Evolutionary conservation across 2,329 filamentous ascomycete species (phyloP).

Genomic region (Microdochium nivale): DNA sequence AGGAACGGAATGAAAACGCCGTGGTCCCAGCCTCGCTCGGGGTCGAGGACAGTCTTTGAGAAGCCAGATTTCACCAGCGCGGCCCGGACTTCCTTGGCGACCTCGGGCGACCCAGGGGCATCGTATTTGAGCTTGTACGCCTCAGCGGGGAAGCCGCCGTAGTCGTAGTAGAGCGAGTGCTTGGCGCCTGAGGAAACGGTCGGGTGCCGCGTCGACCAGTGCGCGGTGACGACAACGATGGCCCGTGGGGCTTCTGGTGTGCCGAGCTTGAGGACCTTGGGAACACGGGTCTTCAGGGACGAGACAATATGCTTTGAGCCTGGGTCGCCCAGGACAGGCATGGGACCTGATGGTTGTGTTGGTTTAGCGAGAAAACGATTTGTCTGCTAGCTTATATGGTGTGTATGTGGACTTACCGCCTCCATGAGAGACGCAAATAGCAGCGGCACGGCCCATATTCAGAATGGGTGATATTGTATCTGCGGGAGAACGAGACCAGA

Average conservation of each 20-base stretch:
- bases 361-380: neutral
- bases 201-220: constrained; percentile 47
- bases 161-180: constrained; percentile 51
- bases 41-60: constrained; percentile 38
- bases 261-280: constrained; percentile 44
- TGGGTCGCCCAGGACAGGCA: constrained; percentile 50
- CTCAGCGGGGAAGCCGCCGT: constrained; percentile 51
- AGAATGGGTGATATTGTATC: neutral
- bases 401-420: constrained; percentile 24
- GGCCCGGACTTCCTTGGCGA: constrained; percentile 42
- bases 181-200: constrained; percentile 49
- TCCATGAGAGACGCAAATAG: constrained; percentile 38
- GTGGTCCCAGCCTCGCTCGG: constrained; percentile 27
- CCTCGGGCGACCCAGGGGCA: constrained; percentile 43
- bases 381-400: too few relatives aligned
- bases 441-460: neutral
- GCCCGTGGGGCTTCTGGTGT: constrained; percentile 46
- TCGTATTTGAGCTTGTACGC: constrained; percentile 52
- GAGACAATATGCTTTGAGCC: constrained; percentile 38
- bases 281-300: constrained; percentile 44
- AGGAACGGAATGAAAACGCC: constrained; percentile 6
- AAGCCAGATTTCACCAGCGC: constrained; percentile 32
- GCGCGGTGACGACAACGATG: constrained; percentile 56
- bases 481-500: too few relatives aligned
- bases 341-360: constrained; percentile 28